Conservation (phyloP, 2,329 filamentous ascomycete species). For the Talaromyces sp. region DNA sequence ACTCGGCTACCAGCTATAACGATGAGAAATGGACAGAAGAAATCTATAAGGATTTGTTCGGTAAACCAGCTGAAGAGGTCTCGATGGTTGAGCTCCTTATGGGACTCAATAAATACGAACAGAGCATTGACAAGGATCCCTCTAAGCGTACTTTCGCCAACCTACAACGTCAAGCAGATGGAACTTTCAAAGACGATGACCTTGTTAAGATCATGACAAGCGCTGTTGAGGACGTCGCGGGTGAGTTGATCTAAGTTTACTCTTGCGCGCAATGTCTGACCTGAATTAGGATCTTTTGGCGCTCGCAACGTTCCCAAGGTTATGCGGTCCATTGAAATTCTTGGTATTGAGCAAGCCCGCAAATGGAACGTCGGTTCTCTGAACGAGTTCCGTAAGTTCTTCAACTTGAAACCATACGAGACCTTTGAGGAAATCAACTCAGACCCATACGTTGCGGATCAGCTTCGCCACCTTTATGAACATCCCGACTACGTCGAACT, state of each 20-base stretch:
- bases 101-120: conserved; percentile 62
- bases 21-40: conserved; percentile 79
- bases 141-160: conserved; percentile 64
- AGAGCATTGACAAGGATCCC: conserved; percentile 62
- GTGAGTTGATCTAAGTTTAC: conserved; percentile 15
- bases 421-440: conserved; percentile 59
- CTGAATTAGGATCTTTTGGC: conserved; percentile 56
- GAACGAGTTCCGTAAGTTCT: conserved; percentile 61
- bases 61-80: conserved; percentile 56
- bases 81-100: conserved; percentile 58
- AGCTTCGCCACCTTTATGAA: conserved; percentile 58
- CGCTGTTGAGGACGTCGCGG: conserved; percentile 66
- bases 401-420: conserved; percentile 55
- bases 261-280: background rate
- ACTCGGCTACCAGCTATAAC: conserved; percentile 69
- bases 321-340: conserved; percentile 71
- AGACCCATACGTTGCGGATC: conserved; percentile 54
- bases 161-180: conserved; percentile 62
- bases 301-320: conserved; percentile 68
- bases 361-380: conserved; percentile 55
- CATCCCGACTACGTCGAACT: conserved; percentile 66
- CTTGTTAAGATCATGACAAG: conserved; percentile 66
- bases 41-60: conserved; percentile 62
- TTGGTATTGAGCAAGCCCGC: conserved; percentile 73
- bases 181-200: conserved; percentile 71